Evolutionary conservation across 805 yeast species (phyloP).

Genomic region (Candida namnaoensis): DNA sequence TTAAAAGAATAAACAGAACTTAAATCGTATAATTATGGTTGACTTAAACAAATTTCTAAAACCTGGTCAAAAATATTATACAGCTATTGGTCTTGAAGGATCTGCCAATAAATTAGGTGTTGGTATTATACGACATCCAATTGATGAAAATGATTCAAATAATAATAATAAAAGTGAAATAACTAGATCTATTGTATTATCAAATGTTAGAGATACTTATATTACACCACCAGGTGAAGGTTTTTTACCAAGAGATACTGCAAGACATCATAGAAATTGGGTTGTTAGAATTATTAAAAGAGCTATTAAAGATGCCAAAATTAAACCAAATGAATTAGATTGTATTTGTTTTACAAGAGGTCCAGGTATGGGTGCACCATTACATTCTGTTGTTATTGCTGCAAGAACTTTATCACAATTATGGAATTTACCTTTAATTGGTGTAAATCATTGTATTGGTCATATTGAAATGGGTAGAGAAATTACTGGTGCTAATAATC

Average conservation of each 20-base stretch:
- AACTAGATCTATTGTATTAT: constrained; percentile 65
- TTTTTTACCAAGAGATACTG: constrained; percentile 91
- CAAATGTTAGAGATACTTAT: constrained; percentile 94
- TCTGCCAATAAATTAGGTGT: constrained; percentile 96
- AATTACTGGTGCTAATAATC: constrained; percentile 95
- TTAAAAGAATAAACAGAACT: background rate
- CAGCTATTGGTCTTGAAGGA: constrained; percentile 92
- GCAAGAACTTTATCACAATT: constrained; percentile 79
- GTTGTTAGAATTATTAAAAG: constrained; percentile 65
- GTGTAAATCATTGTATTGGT: constrained; percentile 96
- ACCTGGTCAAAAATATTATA: constrained; percentile 37
- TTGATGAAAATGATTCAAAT: constrained; percentile 10
- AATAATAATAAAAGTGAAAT: constrained; percentile 20
- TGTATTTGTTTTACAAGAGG: constrained; percentile 94
- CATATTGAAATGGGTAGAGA: constrained; percentile 99
- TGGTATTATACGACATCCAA: constrained; percentile 75
- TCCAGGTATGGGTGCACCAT: constrained; percentile 99
- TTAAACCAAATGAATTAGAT: constrained; percentile 46
- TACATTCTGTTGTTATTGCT: constrained; percentile 86
- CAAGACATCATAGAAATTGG: constrained; percentile 95
- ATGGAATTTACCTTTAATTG: constrained; percentile 81
- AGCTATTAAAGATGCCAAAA: constrained; percentile 55
- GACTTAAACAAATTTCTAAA: constrained; percentile 36
- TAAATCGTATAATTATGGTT: constrained; percentile 19
- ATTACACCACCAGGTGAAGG: constrained; percentile 98